phyloP scores from a whole-genome alignment of 2,329 filamentous ascomycete species.

The Ceratocystis cubensis region DNA sequence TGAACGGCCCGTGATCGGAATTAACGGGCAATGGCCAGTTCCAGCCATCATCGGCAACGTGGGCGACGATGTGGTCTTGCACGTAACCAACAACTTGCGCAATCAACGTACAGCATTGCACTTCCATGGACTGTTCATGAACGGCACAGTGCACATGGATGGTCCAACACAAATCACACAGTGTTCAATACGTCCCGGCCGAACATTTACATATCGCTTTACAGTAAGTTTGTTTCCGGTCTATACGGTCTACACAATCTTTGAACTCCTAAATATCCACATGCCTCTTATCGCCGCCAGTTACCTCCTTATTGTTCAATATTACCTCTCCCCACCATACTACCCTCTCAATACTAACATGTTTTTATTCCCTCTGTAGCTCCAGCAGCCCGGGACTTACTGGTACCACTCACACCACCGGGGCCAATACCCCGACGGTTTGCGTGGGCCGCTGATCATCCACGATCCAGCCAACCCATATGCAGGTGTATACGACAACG shows the following conservation, averaged over 20 bases:
- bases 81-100: slow-evolving; percentile 45
- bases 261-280: no score
- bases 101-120: slow-evolving; percentile 52
- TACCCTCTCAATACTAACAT: slow-evolving; percentile 1
- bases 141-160: slow-evolving; percentile 58
- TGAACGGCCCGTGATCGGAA: slow-evolving; percentile 56
- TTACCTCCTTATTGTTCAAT: no score
- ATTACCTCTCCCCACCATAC: background rate
- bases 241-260: no score
- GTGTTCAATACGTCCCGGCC: slow-evolving; percentile 51
- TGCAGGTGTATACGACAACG: slow-evolving; percentile 45
- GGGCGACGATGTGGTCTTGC: slow-evolving; percentile 49
- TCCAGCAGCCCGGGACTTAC: slow-evolving; percentile 56
- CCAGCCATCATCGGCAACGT: slow-evolving; percentile 51
- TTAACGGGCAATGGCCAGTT: slow-evolving; percentile 66
- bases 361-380: background rate
- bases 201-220: slow-evolving; percentile 58
- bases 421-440: slow-evolving; percentile 58
- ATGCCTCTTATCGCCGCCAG: no score
- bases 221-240: slow-evolving; percentile 33
- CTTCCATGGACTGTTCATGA: slow-evolving; percentile 62
- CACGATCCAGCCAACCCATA: slow-evolving; percentile 51
- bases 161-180: slow-evolving; percentile 55
- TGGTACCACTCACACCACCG: slow-evolving; percentile 65
- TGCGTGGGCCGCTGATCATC: slow-evolving; percentile 51